Percentiles rank a stretch among this genome's conserved stretches.
Evolutionary conservation across 164 flowering plant genomes (phyloP).

Genomic region (Vitis cinerea): DNA sequence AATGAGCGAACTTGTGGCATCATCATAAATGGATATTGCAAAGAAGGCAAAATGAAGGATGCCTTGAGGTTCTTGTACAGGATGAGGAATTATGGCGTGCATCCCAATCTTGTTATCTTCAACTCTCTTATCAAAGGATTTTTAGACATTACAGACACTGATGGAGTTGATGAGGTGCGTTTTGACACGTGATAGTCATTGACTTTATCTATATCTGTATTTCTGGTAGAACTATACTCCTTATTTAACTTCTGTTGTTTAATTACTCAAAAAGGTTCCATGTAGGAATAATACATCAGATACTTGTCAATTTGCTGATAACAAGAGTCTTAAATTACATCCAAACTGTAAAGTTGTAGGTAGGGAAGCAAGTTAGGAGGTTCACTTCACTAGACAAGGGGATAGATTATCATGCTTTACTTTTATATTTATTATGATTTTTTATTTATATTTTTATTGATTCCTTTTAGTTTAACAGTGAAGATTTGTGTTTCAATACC

Average conservation of each 20-base stretch:
- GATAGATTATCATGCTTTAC: too few relatives aligned
- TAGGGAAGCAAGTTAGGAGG: too few relatives aligned
- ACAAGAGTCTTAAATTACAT: neutral
- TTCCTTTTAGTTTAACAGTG: too few relatives aligned
- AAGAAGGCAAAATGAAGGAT: conserved; percentile 42
- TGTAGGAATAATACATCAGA: neutral
- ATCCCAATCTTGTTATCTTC: conserved; percentile 77
- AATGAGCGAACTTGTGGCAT: conserved; percentile 84
- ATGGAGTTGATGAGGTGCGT: conserved; percentile 49
- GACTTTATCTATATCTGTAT: neutral
- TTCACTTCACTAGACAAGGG: too few relatives aligned
- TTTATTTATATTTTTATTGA: too few relatives aligned
- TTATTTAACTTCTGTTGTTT: neutral
- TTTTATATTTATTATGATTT: too few relatives aligned
- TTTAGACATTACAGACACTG: conserved; percentile 51
- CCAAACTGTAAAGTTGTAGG: neutral
- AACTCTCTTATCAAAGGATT: conserved; percentile 83
- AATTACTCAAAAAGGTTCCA: neutral
- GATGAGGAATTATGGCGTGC: conserved; percentile 66
- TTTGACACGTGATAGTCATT: neutral
- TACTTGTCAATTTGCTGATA: neutral
- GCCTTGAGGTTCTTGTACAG: conserved; percentile 36
- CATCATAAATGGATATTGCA: conserved; percentile 59
- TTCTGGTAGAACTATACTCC: neutral
- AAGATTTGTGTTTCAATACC: too few relatives aligned